Evolutionary conservation across 805 yeast species (phyloP).

Genomic region (Candida succiphila): DNA sequence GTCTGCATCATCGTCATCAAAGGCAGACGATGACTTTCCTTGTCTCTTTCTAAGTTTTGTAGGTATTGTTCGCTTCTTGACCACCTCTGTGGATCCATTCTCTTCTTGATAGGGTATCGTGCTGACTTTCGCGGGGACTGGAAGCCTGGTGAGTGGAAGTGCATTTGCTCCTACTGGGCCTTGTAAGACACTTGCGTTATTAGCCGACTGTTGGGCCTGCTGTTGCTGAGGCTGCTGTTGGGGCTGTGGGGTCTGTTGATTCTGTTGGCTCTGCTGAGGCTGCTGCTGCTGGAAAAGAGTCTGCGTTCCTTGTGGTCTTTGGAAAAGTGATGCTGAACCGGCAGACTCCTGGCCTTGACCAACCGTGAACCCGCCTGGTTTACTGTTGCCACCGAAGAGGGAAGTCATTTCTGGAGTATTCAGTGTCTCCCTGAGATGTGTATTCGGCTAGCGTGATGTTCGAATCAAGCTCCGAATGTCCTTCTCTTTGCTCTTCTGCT

Average conservation of each 20-base stretch:
- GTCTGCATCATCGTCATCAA: conserved; percentile 7
- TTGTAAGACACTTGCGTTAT: not conserved
- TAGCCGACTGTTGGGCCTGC: not conserved
- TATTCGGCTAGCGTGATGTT: no score
- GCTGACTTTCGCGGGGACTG: conserved; percentile 1
- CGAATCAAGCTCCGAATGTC: no score
- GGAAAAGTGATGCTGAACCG: no score
- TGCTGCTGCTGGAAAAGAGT: conserved; percentile 3
- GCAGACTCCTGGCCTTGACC: no score
- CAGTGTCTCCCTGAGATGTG: no score
- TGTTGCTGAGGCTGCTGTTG: conserved; percentile 1
- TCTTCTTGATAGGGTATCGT: not conserved
- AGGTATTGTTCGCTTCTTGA: conserved; percentile 38
- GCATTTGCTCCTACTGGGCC: not conserved
- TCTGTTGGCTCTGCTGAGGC: conserved; percentile 4
- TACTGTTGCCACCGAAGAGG: no score
- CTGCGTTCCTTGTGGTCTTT: not conserved
- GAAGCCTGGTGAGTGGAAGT: conserved; percentile 9
- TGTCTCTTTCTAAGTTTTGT: conserved; percentile 34
- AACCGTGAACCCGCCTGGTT: no score
- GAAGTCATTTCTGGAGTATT: no score
- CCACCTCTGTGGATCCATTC: conserved; percentile 9
- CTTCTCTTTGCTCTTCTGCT: no score
- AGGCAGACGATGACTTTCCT: conserved; percentile 38
- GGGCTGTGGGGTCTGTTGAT: conserved; percentile 1